Evolutionary conservation across 2,329 filamentous ascomycete species (phyloP).

Genomic region (Cladophialophora yegresii): DNA sequence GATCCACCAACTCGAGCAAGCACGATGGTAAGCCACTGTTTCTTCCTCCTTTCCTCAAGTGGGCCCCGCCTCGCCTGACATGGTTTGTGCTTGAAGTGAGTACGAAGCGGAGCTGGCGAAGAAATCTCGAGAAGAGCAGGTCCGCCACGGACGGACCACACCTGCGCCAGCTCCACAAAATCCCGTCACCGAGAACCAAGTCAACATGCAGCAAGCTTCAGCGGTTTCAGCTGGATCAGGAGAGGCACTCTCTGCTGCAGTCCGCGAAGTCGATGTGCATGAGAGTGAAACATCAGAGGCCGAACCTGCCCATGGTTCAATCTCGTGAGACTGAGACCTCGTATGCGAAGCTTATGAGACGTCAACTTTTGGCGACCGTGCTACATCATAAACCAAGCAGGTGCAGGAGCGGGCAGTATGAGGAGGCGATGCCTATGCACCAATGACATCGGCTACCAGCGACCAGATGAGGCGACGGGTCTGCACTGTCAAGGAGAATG

Average conservation of each 20-base stretch:
- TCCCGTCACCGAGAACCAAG: neutral
- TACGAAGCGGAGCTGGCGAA: slow-evolving; percentile 23
- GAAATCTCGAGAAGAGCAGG: slow-evolving; percentile 16
- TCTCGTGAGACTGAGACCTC: neutral
- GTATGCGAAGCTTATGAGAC: neutral
- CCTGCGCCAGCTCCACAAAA: neutral
- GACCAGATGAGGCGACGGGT: neutral
- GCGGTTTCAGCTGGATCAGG: neutral
- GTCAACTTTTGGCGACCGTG: neutral
- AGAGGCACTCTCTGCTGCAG: neutral
- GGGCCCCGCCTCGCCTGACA: slow-evolving; percentile 30
- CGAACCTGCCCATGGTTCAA: neutral
- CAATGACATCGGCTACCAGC: neutral
- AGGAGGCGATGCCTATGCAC: slow-evolving; percentile 2
- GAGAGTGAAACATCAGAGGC: neutral
- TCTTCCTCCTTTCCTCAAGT: slow-evolving; percentile 22
- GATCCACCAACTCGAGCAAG: slow-evolving; percentile 71
- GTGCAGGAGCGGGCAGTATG: neutral
- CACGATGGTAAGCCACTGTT: slow-evolving; percentile 62
- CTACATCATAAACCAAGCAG: neutral
- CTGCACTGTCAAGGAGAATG: slow-evolving; percentile 10
- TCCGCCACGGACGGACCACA: neutral
- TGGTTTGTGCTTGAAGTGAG: slow-evolving; percentile 29
- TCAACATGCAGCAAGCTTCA: neutral
- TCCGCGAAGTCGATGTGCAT: slow-evolving; percentile 1